A percentile compares a stretch with the other conserved stretches of the same genome.
Evolutionary conservation across 495 filamentous ascomycete genomes (phyloP).

Genomic region (Chaetomium cochliodes): DNA sequence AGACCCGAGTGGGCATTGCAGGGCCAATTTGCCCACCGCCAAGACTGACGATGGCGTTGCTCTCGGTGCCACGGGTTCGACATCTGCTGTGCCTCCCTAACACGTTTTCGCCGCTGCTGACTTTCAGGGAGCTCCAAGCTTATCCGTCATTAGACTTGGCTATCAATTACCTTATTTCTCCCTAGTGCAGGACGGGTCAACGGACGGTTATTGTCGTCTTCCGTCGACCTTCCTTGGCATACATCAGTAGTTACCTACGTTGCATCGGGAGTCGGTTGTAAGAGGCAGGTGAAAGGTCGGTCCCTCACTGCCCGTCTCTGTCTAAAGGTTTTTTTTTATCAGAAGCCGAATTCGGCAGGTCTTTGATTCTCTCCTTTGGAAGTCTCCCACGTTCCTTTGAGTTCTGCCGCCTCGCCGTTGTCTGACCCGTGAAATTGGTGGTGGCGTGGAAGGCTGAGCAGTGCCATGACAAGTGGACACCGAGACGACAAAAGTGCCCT

Average conservation of each 20-base stretch:
- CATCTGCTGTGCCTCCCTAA: slow-evolving; percentile 13
- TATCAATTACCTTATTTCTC: not conserved
- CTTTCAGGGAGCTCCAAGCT: not conserved
- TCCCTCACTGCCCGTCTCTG: not conserved
- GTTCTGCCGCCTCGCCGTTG: not conserved
- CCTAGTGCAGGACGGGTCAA: not conserved
- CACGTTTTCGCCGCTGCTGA: not conserved
- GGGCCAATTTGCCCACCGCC: not conserved
- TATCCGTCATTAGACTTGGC: not conserved
- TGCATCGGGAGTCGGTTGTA: too few relatives aligned
- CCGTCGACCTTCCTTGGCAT: not conserved
- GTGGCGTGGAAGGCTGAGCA: slow-evolving; percentile 5
- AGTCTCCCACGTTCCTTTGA: not conserved
- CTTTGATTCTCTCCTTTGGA: not conserved
- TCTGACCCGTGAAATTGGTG: slow-evolving; percentile 8
- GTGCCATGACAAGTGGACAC: slow-evolving; percentile 2
- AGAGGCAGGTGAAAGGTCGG: too few relatives aligned
- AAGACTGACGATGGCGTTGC: slow-evolving; percentile 6
- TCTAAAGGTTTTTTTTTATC: not conserved
- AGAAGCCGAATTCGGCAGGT: slow-evolving; percentile 2
- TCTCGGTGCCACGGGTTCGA: not conserved
- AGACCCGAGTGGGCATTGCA: not conserved
- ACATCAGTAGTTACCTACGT: too few relatives aligned
- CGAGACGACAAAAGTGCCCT: not conserved
- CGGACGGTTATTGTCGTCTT: not conserved